These are phyloP conservation scores for Stenogyne calaminthoides DNA, from an alignment of 305 asterid genomes.

Conservation along the genomic window DNA sequence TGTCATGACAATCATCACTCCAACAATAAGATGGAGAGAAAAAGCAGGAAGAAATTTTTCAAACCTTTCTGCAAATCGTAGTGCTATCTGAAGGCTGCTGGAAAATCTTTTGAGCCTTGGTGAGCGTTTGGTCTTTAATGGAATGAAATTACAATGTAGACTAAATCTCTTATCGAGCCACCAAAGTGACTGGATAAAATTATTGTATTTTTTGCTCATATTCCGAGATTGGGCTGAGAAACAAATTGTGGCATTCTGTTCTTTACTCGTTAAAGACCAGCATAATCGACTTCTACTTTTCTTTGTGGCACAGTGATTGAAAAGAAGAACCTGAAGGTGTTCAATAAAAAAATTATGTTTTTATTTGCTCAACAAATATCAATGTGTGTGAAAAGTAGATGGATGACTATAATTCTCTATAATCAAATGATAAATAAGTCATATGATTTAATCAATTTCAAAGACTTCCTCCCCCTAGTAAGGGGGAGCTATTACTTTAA, in stretches of 20 bases:
- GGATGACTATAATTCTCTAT: not conserved
- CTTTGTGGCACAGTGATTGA: slow-evolving; percentile 41
- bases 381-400: not conserved
- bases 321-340: slow-evolving; percentile 55
- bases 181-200: slow-evolving; percentile 37
- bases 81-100: slow-evolving; percentile 36
- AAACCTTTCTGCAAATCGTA: slow-evolving; percentile 35
- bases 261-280: slow-evolving; percentile 43
- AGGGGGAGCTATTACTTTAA: not conserved
- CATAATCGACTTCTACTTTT: slow-evolving; percentile 32
- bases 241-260: slow-evolving; percentile 30
- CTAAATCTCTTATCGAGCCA: slow-evolving; percentile 40
- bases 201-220: slow-evolving; percentile 32
- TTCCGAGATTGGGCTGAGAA: slow-evolving; percentile 28
- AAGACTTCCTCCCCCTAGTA: not conserved
- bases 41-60: slow-evolving; percentile 37
- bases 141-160: slow-evolving; percentile 35
- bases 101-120: slow-evolving; percentile 38
- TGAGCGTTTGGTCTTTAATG: slow-evolving; percentile 34
- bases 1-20: slow-evolving; percentile 73
- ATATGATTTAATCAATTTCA: not conserved
- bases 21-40: slow-evolving; percentile 50
- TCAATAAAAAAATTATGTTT: slow-evolving; percentile 11
- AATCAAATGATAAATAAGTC: not conserved
- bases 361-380: slow-evolving; percentile 16